A percentile compares a stretch with the other conserved stretches of the same genome.
Evolutionary conservation across 2,329 filamentous ascomycete species (phyloP).

Genomic region (Stemphylium vesicarium): DNA sequence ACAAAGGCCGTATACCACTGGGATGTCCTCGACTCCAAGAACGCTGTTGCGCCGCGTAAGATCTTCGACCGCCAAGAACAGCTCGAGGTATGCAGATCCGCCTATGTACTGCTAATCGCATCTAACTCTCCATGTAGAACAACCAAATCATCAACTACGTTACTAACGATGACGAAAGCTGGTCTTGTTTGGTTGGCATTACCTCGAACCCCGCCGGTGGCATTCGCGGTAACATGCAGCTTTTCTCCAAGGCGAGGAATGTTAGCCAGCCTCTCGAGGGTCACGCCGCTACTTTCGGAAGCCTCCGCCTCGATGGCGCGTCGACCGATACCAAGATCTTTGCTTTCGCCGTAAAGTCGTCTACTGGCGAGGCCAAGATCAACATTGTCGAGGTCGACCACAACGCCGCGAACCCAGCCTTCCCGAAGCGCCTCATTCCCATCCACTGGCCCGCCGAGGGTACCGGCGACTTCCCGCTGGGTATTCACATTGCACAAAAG

Average conservation of each 20-base stretch:
- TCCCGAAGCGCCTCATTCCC: conserved; percentile 95
- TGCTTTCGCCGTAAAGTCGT: conserved; percentile 91
- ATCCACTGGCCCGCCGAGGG: conserved; percentile 98
- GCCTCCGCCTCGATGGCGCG: conserved; percentile 84
- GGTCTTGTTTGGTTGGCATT: conserved; percentile 98
- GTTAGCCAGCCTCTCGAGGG: conserved; percentile 99
- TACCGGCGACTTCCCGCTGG: conserved; percentile 95
- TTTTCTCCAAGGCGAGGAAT: conserved; percentile 93
- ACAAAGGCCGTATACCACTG: conserved; percentile 93
- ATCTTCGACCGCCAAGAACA: conserved; percentile 94
- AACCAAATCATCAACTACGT: conserved; percentile 99
- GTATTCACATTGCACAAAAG: conserved; percentile 94
- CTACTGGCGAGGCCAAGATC: conserved; percentile 82
- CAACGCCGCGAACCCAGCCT: conserved; percentile 83
- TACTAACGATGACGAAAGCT: conserved; percentile 92
- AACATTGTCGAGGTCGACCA: conserved; percentile 99
- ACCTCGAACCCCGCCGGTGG: conserved; percentile 90
- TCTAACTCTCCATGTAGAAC: conserved; percentile 60
- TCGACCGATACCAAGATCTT: conserved; percentile 93
- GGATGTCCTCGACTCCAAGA: conserved; percentile 89
- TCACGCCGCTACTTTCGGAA: conserved; percentile 93
- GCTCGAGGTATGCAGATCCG: conserved; percentile 68
- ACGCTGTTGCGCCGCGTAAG: conserved; percentile 78
- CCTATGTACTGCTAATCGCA: conserved; percentile 13
- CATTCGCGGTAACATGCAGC: conserved; percentile 94